Evolutionary conservation across 2,329 filamentous ascomycete genomes (phyloP).

Genomic region (Mycosphaerella arachidis): DNA sequence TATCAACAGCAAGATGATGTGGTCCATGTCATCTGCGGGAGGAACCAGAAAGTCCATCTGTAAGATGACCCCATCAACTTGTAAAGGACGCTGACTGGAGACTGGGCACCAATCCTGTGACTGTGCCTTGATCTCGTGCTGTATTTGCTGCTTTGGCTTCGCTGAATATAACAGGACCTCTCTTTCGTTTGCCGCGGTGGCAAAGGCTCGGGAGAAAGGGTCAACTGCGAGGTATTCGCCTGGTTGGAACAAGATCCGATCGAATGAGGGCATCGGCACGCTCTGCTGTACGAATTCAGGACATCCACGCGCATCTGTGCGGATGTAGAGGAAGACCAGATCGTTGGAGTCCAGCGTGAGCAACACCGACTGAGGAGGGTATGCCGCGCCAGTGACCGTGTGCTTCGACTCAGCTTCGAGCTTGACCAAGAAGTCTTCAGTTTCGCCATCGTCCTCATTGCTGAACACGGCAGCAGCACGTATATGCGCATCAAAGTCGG

Average conservation of each 20-base stretch:
- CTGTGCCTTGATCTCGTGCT: constrained; percentile 45
- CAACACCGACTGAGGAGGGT: constrained; percentile 74
- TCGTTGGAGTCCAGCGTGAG: constrained; percentile 70
- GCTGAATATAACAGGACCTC: constrained; percentile 69
- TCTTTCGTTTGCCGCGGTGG: constrained; percentile 65
- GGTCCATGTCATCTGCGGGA: constrained; percentile 58
- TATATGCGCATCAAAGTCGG: constrained; percentile 74
- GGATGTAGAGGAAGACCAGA: constrained; percentile 71
- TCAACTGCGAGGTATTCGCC: constrained; percentile 71
- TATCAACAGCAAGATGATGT: constrained; percentile 71
- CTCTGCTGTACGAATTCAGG: constrained; percentile 59
- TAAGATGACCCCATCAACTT: constrained; percentile 68
- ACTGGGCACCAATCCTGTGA: constrained; percentile 56
- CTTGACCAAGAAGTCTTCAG: constrained; percentile 31
- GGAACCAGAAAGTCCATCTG: constrained; percentile 84
- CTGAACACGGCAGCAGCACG: constrained; percentile 71
- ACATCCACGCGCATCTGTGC: constrained; percentile 39
- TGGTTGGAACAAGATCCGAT: constrained; percentile 50
- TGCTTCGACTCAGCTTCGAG: constrained; percentile 23
- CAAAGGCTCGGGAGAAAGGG: constrained; percentile 60
- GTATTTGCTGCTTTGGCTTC: constrained; percentile 51
- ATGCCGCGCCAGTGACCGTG: neutral
- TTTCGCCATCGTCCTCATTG: constrained; percentile 36
- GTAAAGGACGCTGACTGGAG: constrained; percentile 43
- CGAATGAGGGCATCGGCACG: constrained; percentile 55